Base-by-base conservation (phyloP, 495 filamentous ascomycete species). In the Hapsidospora chrysogenum region DNA sequence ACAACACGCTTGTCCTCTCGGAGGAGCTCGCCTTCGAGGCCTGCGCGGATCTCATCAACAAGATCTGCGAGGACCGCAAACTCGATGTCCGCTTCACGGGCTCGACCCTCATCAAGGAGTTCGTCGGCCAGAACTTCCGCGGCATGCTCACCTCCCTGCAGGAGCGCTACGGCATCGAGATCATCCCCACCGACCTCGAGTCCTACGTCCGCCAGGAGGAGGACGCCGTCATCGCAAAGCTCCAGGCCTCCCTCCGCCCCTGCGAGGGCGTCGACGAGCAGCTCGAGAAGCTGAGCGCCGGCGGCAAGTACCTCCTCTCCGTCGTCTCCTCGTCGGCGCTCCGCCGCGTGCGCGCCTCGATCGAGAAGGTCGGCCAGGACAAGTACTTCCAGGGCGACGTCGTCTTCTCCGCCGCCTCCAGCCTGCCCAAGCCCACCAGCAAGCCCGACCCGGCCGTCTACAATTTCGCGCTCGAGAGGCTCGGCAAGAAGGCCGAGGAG, bases 361-460 rank as follows among this genome's bases (percentile, higher is more conserved):
- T 95, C 52, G 70, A 83, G 55, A 89, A 89, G 60, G 76, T 80
- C 40, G 70, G 63, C 37, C 78, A 84, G 53, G 79, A 74, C 53
- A 71, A 78, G 52, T 92, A 74, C 64, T 92, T 95, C 61, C 67
- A 68, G 18, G 44, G 61, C 15, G 68, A 82, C 44, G 64, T 72
- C 41, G 70, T 93, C 47, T 95, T 79, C 72, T 80, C 72, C 39
- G 86, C 86, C 22, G 86, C 86, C 21, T 84, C 74, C 21, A 79
- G 72, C 22, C 68, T 95, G 47, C 57, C 61, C 32, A 74, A 64
- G 48, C 86, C 86, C 5, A 85, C 82, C 17, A 80, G 70, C 53
- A 95, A 95, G 72, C 86, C 86, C 27, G 80, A 95, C 55, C 86
- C 86, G 17, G 85, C 85, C 35, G 83, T 95, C 61, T 95, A 95